Evolutionary conservation across 2,329 filamentous ascomycete genomes (phyloP).

Genomic region (Penicillium sp.): DNA sequence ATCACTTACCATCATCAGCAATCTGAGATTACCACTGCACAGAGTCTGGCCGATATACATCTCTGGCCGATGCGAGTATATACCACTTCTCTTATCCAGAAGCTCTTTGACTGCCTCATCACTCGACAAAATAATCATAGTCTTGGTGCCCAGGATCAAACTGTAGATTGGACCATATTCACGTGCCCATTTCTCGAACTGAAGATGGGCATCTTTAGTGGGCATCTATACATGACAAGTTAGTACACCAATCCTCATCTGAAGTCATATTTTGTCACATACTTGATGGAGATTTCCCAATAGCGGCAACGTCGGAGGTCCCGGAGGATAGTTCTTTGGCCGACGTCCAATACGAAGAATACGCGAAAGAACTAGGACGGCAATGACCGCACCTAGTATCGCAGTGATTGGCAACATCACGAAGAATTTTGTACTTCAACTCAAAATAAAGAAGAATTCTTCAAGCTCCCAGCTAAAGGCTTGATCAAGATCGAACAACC

Average conservation of each 20-base stretch:
- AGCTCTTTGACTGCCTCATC: constrained; percentile 52
- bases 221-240: constrained; percentile 39
- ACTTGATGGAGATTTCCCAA: constrained; percentile 52
- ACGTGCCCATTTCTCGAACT: constrained; percentile 54
- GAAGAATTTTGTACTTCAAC: background rate
- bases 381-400: constrained; percentile 9
- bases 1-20: constrained; percentile 34
- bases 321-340: constrained; percentile 45
- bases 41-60: constrained; percentile 47
- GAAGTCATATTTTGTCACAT: background rate
- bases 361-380: constrained; percentile 11
- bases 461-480: background rate
- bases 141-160: constrained; percentile 51
- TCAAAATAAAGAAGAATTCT: background rate
- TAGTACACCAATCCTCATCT: background rate
- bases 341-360: constrained; percentile 29
- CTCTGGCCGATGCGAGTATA: constrained; percentile 51
- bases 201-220: constrained; percentile 41
- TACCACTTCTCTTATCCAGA: constrained; percentile 51
- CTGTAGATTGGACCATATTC: constrained; percentile 55
- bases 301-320: constrained; percentile 53
- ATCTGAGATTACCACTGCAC: constrained; percentile 28
- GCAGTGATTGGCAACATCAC: constrained; percentile 8
- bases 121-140: constrained; percentile 50
- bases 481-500: background rate